A percentile compares a stretch with the other conserved stretches of the same genome.
Evolutionary conservation across 1,139 yeast species (phyloP).

Genomic region (Candida pseudocylindracea): DNA sequence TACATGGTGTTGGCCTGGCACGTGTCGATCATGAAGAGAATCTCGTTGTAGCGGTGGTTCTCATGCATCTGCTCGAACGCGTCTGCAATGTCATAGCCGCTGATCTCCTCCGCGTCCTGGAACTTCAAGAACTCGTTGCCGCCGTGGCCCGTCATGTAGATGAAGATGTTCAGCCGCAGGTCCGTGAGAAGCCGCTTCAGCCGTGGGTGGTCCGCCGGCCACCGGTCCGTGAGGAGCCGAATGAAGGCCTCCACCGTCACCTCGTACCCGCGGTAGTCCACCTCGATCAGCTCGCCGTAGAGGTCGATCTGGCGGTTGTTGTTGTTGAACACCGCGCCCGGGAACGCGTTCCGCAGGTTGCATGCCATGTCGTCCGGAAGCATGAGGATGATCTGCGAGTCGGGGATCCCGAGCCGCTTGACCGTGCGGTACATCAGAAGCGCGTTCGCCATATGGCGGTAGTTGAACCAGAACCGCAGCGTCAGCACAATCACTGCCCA

Average conservation of each 20-base stretch:
- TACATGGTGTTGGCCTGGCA: slow-evolving; percentile 99
- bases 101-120: slow-evolving; percentile 96
- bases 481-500: slow-evolving; percentile 96
- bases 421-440: slow-evolving; percentile 89
- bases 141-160: slow-evolving; percentile 96
- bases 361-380: slow-evolving; percentile 94
- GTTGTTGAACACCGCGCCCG: slow-evolving; percentile 90
- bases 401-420: slow-evolving; percentile 89
- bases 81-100: slow-evolving; percentile 88
- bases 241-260: slow-evolving; percentile 94
- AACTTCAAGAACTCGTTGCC: slow-evolving; percentile 93
- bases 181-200: slow-evolving; percentile 80
- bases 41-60: slow-evolving; percentile 84
- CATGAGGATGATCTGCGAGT: slow-evolving; percentile 91
- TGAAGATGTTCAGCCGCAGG: slow-evolving; percentile 81
- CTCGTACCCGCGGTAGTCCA: slow-evolving; percentile 92
- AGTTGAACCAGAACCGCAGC: slow-evolving; percentile 94
- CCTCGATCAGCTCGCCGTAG: slow-evolving; percentile 88
- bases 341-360: slow-evolving; percentile 86
- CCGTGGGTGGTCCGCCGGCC: slow-evolving; percentile 88
- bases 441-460: slow-evolving; percentile 94
- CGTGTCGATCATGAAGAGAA: slow-evolving; percentile 92
- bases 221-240: slow-evolving; percentile 73
- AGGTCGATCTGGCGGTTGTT: slow-evolving; percentile 86
- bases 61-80: slow-evolving; percentile 96